Evolutionary conservation across 2,329 filamentous ascomycete species (phyloP).

Genomic region (Fusarium hostae): DNA sequence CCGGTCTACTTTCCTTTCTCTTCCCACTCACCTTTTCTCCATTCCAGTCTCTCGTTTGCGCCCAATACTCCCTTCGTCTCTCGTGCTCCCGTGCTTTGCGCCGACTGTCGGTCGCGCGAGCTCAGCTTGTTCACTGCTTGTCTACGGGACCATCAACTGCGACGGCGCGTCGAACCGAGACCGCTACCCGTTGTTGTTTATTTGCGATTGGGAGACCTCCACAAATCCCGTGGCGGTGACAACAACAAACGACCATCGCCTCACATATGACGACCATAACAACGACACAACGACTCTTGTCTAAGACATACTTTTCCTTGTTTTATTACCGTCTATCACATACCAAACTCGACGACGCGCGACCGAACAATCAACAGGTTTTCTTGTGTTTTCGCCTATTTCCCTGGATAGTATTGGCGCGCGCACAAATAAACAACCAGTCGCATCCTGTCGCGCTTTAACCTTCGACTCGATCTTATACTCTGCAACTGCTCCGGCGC

Average conservation of each 20-base stretch:
- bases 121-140: constrained; percentile 26
- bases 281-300: constrained; percentile 10
- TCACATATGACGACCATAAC: constrained; percentile 18
- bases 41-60: constrained; percentile 51
- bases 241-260: constrained; percentile 22
- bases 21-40: constrained; percentile 47
- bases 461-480: neutral
- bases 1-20: constrained; percentile 40
- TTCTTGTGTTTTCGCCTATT: constrained; percentile 22
- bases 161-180: constrained; percentile 34
- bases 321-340: neutral
- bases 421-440: constrained; percentile 21
- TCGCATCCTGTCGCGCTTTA: constrained; percentile 18
- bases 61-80: constrained; percentile 39
- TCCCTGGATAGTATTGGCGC: constrained; percentile 10
- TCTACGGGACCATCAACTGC: constrained; percentile 29
- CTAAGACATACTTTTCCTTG: constrained; percentile 22
- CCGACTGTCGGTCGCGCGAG: constrained; percentile 34
- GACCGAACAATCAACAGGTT: constrained; percentile 6
- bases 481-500: neutral
- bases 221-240: constrained; percentile 27
- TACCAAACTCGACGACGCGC: constrained; percentile 15
- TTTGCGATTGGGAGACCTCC: constrained; percentile 30
- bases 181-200: constrained; percentile 17
- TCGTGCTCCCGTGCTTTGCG: constrained; percentile 35